Evolutionary conservation across 1,284 basidiomycete species (phyloP).

Genomic region (Blastosporella zonata): DNA sequence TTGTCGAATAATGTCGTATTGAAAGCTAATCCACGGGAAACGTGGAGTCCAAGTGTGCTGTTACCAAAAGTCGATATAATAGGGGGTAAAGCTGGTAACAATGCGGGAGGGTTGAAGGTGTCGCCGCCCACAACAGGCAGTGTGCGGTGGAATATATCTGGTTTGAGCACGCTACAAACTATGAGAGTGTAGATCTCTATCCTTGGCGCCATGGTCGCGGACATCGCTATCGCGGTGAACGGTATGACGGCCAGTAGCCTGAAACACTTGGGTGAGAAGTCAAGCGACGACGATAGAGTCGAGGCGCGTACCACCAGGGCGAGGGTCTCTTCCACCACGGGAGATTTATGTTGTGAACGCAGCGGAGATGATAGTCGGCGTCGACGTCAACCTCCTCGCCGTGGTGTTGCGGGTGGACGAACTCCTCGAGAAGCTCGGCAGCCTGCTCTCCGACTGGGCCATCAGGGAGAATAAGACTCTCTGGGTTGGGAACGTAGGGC

Average conservation of each 20-base stretch:
- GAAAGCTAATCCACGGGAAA: neutral
- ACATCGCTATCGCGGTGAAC: constrained; percentile 49
- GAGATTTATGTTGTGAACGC: constrained; percentile 21
- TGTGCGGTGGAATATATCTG: constrained; percentile 41
- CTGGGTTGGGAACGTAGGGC: constrained; percentile 30
- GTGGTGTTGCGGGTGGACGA: constrained; percentile 40
- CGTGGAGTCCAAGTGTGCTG: neutral
- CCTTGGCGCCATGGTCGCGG: constrained; percentile 59
- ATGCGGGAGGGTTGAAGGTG: constrained; percentile 5
- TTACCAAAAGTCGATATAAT: neutral
- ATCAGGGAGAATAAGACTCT: constrained; percentile 42
- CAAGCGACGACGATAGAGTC: neutral
- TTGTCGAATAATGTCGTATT: neutral
- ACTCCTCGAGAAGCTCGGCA: constrained; percentile 45
- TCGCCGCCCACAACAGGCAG: constrained; percentile 5
- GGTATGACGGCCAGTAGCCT: constrained; percentile 61
- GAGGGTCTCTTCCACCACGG: constrained; percentile 74
- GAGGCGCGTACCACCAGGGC: constrained; percentile 55
- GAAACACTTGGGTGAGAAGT: constrained; percentile 1
- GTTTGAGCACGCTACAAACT: constrained; percentile 51
- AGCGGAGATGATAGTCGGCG: constrained; percentile 12
- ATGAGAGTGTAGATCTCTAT: constrained; percentile 62
- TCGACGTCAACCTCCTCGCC: constrained; percentile 22
- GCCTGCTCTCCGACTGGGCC: constrained; percentile 44
- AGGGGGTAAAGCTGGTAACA: constrained; percentile 6